Evolutionary conservation across 768 basidiomycete species (phyloP).

Genomic region (Auriculariales sp.): DNA sequence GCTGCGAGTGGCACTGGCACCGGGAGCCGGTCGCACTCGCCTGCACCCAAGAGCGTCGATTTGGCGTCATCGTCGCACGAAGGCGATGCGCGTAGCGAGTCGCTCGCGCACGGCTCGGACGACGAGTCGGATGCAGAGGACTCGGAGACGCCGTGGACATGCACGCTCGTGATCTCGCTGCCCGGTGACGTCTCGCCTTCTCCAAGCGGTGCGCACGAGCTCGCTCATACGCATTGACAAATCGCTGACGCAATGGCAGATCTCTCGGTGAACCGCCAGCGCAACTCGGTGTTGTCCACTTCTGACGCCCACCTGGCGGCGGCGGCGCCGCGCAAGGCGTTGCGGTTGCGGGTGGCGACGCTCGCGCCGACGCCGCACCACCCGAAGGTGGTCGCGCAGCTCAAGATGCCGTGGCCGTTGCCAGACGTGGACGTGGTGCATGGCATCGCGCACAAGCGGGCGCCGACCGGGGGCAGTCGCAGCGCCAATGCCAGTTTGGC

Average conservation of each 20-base stretch:
- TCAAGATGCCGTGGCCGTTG: conserved; percentile 82
- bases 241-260: not conserved
- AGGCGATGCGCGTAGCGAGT: not conserved
- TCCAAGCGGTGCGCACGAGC: not conserved
- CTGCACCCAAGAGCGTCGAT: not conserved
- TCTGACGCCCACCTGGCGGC: not conserved
- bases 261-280: not conserved
- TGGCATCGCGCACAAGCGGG: conserved; percentile 36
- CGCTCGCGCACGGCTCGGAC: conserved; percentile 20
- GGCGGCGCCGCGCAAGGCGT: not conserved
- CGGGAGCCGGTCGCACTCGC: not conserved
- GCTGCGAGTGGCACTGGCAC: not conserved
- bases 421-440: conserved; percentile 65
- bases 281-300: not conserved
- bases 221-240: not conserved
- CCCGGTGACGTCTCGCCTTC: not conserved
- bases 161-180: conserved; percentile 44
- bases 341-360: conserved; percentile 56
- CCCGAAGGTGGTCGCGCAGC: conserved; percentile 82
- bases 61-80: not conserved
- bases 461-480: conserved; percentile 2
- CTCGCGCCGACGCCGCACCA: conserved; percentile 90
- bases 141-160: conserved; percentile 92
- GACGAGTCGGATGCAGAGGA: conserved; percentile 92
- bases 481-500: conserved; percentile 12